phyloP scores from a whole-genome alignment of 2,329 filamentous ascomycete species.

The Penicillium concentricum region DNA sequence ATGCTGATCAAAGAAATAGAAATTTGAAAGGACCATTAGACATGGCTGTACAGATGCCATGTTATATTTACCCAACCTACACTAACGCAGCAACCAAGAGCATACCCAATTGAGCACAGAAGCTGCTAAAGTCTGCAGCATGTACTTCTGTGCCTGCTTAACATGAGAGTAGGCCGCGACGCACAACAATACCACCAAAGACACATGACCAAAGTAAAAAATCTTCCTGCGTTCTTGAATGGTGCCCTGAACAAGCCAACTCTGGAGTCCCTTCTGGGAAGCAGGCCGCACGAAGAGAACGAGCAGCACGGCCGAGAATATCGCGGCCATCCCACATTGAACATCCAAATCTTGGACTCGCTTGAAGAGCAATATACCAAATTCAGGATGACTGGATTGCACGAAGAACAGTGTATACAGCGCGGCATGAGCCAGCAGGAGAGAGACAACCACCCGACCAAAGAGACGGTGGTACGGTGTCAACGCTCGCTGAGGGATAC shows the following conservation, averaged over 20 bases:
- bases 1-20: not conserved
- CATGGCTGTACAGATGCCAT: not conserved
- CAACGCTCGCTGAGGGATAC: conserved; percentile 55
- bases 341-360: conserved; percentile 59
- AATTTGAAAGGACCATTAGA: not conserved
- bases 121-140: conserved; percentile 51
- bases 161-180: conserved; percentile 57
- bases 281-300: conserved; percentile 49
- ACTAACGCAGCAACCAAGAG: conserved; percentile 18
- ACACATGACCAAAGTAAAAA: conserved; percentile 59
- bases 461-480: conserved; percentile 59
- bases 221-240: conserved; percentile 39
- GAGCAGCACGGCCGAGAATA: conserved; percentile 48
- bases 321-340: conserved; percentile 53
- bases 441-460: conserved; percentile 53
- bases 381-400: conserved; percentile 41
- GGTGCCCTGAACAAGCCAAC: conserved; percentile 12
- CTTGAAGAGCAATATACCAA: conserved; percentile 47
- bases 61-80: not conserved
- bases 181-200: conserved; percentile 51
- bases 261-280: conserved; percentile 11
- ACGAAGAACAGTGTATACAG: conserved; percentile 61
- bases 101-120: conserved; percentile 45
- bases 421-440: conserved; percentile 53
- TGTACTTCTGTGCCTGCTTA: conserved; percentile 53